A percentile compares a stretch with the other conserved stretches of the same genome.
These are phyloP conservation scores for Ganoderma sp. DNA, from an alignment of 1,284 basidiomycete species.

Conservation along the genomic window DNA sequence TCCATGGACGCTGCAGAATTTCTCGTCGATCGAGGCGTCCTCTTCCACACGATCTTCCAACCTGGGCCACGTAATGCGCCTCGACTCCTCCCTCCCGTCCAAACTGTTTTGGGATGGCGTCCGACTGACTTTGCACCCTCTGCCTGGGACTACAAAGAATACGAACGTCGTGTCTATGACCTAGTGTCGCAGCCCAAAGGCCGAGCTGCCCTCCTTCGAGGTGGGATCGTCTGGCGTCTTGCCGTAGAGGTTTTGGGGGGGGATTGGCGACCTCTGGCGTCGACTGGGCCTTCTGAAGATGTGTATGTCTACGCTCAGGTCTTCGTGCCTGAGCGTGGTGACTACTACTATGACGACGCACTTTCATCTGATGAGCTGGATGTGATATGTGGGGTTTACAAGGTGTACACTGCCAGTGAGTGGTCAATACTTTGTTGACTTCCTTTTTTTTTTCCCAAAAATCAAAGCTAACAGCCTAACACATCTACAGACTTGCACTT, in stretches of 20 bases:
- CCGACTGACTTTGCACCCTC: neutral
- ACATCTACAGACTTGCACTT: neutral
- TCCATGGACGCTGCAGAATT: neutral
- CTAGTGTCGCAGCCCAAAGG: slow-evolving; percentile 21
- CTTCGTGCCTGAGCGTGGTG: neutral
- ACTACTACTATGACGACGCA: neutral
- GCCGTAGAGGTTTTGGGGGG: slow-evolving; percentile 29
- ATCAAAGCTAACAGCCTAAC: no score
- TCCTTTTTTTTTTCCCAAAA: no score
- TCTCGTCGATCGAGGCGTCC: neutral
- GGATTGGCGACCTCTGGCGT: slow-evolving; percentile 12
- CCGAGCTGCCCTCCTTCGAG: slow-evolving; percentile 34
- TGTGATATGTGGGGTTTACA: neutral
- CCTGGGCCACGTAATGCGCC: neutral
- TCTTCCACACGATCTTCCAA: neutral
- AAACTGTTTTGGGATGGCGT: neutral
- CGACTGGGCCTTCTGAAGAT: neutral
- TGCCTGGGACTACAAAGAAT: neutral
- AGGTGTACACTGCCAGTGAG: neutral
- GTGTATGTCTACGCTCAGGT: neutral
- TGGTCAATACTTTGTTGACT: neutral
- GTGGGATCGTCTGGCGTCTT: slow-evolving; percentile 36
- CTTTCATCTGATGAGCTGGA: neutral
- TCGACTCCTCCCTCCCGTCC: neutral
- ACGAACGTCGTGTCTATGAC: neutral